Evolutionary conservation across 768 basidiomycete species (phyloP).

Genomic region (Sporobolomyces phaffii): DNA sequence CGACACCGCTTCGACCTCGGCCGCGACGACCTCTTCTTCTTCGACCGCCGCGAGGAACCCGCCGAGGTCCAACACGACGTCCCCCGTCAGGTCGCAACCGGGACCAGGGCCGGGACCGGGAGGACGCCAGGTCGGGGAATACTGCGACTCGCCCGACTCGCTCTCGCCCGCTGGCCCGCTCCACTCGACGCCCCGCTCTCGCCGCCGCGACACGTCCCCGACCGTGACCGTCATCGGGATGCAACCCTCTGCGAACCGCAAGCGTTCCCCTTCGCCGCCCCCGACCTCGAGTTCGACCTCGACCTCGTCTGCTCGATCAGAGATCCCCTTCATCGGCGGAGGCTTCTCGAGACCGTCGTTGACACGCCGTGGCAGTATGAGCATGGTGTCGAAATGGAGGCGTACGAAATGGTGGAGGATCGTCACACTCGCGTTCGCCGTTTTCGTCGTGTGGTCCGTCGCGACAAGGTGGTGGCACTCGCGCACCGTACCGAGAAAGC

Average conservation of each 20-base stretch:
- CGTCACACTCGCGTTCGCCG: not conserved
- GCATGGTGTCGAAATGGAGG: not conserved
- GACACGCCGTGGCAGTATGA: no score
- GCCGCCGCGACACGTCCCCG: not conserved
- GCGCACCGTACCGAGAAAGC: not conserved
- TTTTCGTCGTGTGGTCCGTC: not conserved
- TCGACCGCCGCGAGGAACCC: no score
- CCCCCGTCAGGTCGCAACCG: no score
- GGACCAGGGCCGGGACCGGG: no score
- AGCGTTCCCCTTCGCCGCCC: not conserved
- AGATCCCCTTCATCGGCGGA: slow-evolving; percentile 7
- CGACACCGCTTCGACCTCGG: not conserved
- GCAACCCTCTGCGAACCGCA: not conserved
- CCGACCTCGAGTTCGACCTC: no score
- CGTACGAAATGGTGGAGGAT: not conserved
- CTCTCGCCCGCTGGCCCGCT: not conserved
- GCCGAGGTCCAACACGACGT: no score
- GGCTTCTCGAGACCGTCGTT: not conserved
- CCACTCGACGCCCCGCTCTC: not conserved
- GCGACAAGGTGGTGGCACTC: not conserved
- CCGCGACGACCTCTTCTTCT: not conserved
- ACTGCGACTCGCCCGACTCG: not conserved
- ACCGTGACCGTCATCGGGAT: not conserved
- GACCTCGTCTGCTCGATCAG: not conserved
- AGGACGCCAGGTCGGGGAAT: not conserved